phyloP scores from a whole-genome alignment of 1,139 yeast species.

The Hemisphaericaspora subhashii region DNA sequence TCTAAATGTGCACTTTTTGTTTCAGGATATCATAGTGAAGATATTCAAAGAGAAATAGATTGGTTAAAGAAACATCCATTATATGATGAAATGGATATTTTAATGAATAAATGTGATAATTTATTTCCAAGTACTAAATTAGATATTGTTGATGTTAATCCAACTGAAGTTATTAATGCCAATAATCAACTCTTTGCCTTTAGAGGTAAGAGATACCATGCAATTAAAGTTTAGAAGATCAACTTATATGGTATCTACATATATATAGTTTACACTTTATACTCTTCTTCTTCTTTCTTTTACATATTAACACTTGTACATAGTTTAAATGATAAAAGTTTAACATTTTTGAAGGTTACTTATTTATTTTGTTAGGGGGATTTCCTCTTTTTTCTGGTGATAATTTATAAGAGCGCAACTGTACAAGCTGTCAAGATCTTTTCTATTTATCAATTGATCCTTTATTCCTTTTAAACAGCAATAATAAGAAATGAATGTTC shows the following conservation, averaged over 20 bases:
- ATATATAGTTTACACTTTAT: constrained; percentile 1
- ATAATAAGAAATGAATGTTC: constrained; percentile 27
- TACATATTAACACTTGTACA: too few species aligned
- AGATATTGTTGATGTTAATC: constrained; percentile 88
- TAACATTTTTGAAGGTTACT: too few species aligned
- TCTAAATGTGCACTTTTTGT: constrained; percentile 90
- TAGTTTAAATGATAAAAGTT: too few species aligned
- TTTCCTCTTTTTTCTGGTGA: too few species aligned
- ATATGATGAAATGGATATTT: constrained; percentile 71
- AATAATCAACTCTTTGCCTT: constrained; percentile 87
- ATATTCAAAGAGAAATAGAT: constrained; percentile 64
- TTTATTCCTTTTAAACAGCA: too few species aligned
- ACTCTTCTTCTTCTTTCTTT: too few species aligned
- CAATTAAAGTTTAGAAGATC: constrained; percentile 40
- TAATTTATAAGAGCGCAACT: too few species aligned
- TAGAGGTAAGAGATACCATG: constrained; percentile 96
- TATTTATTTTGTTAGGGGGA: too few species aligned
- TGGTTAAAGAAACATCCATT: constrained; percentile 68
- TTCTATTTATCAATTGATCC: too few species aligned
- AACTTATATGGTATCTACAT: constrained; percentile 12
- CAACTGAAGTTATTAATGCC: constrained; percentile 89
- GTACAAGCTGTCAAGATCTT: too few species aligned
- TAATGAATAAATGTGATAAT: constrained; percentile 74
- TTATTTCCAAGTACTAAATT: constrained; percentile 84
- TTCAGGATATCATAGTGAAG: constrained; percentile 85